Base-by-base conservation (phyloP, 1,284 basidiomycete genomes). In the Takashimella tepidaria region DNA sequence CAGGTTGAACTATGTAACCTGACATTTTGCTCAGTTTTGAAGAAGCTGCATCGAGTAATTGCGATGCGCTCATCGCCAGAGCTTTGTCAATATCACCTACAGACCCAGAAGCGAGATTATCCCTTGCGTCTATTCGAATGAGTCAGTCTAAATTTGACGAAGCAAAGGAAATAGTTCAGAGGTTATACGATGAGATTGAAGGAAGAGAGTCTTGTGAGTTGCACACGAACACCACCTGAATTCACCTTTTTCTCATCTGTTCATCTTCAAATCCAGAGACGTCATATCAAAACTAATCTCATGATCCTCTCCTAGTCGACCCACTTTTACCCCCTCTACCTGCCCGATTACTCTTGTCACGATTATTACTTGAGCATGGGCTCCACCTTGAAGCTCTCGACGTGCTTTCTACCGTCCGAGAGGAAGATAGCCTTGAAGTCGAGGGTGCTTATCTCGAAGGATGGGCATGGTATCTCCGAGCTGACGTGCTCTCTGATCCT, bases 371-470 rank as follows among this genome's bases (percentile, higher is more conserved):
- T 31, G 92, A 97, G 70, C 79, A 91, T 25, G 78, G 80, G n/a
- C 72, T 84, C 40, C 85, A 84, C 75, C 76, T 82, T 22, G 79
- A 82, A 13, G 90, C 91, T 1, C 76, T 95, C 12, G 78, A 87
- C 41, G 84, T 92, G 4, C 76, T 96, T 12, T 83, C 88, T 42
- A 86, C 85, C 4, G 81, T 92, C 23, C 86, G 93, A 72, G 83
- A 86, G 11, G 79, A 85, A 11, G 89, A 95, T 73, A 88, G 92
- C 61, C 83, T 91, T 66, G 87, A 92, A 53, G 84, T 92, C 5
- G 92, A 95, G 67, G 89, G 87, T 3, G 93, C 91, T 83, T 96
- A 96, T 72, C 81, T 95, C n/a, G 88, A 92, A 70, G 92, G 91
- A 50, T 93, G 91, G 89, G 87, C 88, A 55, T 92, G 90, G 80